Evolutionary conservation across 1,284 basidiomycete species (phyloP).

Genomic region (Pseudozyma thailandica): DNA sequence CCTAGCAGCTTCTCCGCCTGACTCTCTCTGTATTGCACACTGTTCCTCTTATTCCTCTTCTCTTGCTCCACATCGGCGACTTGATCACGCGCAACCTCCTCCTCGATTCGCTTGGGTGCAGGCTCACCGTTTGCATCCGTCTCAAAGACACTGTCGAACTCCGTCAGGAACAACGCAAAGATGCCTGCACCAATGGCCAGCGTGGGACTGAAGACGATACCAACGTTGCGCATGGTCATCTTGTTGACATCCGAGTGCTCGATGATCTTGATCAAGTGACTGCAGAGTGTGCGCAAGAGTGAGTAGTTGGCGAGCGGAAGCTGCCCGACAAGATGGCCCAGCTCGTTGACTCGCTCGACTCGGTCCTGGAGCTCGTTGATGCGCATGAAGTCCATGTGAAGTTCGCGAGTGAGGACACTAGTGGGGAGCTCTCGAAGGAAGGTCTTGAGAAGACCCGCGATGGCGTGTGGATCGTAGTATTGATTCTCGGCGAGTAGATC

Average conservation of each 20-base stretch:
- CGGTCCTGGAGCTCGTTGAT: conserved; percentile 81
- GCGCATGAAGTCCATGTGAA: conserved; percentile 63
- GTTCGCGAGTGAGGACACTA: conserved; percentile 60
- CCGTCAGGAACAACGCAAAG: conserved; percentile 62
- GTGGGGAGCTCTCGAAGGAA: conserved; percentile 63
- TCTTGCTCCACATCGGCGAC: conserved; percentile 9
- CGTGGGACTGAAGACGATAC: conserved; percentile 79
- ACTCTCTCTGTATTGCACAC: conserved; percentile 39
- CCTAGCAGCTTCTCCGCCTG: conserved; percentile 49
- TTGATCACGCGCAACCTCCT: conserved; percentile 27
- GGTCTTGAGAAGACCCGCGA: conserved; percentile 64
- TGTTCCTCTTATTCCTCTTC: conserved; percentile 45
- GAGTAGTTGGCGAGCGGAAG: conserved; percentile 93
- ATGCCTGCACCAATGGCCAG: conserved; percentile 63
- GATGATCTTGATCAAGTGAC: conserved; percentile 95
- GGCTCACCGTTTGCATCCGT: conserved; percentile 58
- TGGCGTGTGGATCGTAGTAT: conserved; percentile 61
- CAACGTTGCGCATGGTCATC: conserved; percentile 98
- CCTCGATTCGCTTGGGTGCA: conserved; percentile 47
- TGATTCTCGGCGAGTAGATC: conserved; percentile 58
- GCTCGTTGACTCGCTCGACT: conserved; percentile 85
- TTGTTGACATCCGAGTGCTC: conserved; percentile 90
- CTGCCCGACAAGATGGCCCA: conserved; percentile 84
- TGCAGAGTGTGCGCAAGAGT: conserved; percentile 87
- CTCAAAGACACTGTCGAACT: conserved; percentile 61